Conservation (phyloP, 306 rosid genomes). For the Prunus mongolica region DNA sequence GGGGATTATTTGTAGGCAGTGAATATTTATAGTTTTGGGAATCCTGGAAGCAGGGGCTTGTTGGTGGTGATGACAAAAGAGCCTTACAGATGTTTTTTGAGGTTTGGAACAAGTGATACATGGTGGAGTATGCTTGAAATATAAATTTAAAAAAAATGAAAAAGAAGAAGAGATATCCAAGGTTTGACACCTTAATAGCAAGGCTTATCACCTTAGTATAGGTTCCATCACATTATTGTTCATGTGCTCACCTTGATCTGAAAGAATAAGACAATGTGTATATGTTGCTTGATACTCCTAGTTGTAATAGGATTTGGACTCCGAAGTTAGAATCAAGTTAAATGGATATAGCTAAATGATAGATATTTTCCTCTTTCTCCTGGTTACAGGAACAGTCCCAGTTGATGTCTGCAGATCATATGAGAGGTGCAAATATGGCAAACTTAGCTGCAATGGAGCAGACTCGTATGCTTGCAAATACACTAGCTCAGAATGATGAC, state of each 20-base stretch:
- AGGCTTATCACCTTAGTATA: neutral
- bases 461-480: slow-evolving; percentile 93
- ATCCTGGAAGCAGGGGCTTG: neutral
- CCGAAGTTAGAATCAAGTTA: neutral
- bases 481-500: slow-evolving; percentile 81
- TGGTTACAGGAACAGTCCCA: slow-evolving; percentile 55
- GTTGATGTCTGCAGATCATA: slow-evolving; percentile 66
- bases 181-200: neutral
- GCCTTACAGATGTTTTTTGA: neutral
- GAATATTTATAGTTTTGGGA: neutral
- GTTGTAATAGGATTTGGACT: neutral
- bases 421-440: slow-evolving; percentile 59
- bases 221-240: neutral
- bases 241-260: neutral
- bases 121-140: neutral
- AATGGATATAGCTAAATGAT: neutral
- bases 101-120: neutral
- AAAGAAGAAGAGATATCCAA: neutral
- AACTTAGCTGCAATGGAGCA: slow-evolving; percentile 87
- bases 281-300: neutral
- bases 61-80: neutral
- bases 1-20: neutral
- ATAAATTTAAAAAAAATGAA: too few relatives aligned
- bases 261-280: neutral
- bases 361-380: neutral